Evolutionary conservation across 1,139 yeast genomes (phyloP).

Genomic region (Sugiyamaella pinicola): DNA sequence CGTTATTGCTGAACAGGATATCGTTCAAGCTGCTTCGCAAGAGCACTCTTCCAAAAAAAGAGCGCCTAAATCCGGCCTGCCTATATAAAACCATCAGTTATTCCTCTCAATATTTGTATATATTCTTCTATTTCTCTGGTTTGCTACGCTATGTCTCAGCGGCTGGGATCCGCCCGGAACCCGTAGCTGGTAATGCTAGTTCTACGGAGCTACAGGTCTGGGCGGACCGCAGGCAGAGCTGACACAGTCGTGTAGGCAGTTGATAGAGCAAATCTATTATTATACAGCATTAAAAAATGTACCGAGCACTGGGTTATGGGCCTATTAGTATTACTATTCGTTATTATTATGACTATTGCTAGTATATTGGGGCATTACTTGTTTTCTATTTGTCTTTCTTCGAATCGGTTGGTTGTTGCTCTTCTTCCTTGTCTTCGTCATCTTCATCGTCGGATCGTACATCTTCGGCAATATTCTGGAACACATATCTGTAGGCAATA

Average conservation of each 20-base stretch:
- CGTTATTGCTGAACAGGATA: slow-evolving; percentile 5
- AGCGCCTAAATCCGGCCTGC: slow-evolving; percentile 17
- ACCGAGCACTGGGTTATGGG: too few species aligned
- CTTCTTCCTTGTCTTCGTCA: slow-evolving; percentile 51
- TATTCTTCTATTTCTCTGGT: background rate
- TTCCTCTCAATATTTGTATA: slow-evolving; percentile 8
- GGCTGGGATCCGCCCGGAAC: slow-evolving; percentile 3
- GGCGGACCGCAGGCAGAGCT: too few species aligned
- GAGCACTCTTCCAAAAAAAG: background rate
- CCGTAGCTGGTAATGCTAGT: background rate
- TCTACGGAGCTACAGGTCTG: too few species aligned
- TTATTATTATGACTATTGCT: background rate
- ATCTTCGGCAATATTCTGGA: slow-evolving; percentile 66
- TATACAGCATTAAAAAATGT: background rate
- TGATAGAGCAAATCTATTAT: too few species aligned
- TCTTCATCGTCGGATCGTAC: slow-evolving; percentile 89
- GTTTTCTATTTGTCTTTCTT: slow-evolving; percentile 24
- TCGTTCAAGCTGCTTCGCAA: slow-evolving; percentile 6
- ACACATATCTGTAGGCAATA: slow-evolving; percentile 65
- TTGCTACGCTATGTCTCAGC: background rate
- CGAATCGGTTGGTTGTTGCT: slow-evolving; percentile 37
- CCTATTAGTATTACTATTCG: slow-evolving; percentile 1
- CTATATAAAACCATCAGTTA: background rate
- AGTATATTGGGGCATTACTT: background rate
- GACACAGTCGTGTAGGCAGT: too few species aligned